phyloP scores from a whole-genome alignment of 768 basidiomycete species.

The Mycena leptocephala region DNA sequence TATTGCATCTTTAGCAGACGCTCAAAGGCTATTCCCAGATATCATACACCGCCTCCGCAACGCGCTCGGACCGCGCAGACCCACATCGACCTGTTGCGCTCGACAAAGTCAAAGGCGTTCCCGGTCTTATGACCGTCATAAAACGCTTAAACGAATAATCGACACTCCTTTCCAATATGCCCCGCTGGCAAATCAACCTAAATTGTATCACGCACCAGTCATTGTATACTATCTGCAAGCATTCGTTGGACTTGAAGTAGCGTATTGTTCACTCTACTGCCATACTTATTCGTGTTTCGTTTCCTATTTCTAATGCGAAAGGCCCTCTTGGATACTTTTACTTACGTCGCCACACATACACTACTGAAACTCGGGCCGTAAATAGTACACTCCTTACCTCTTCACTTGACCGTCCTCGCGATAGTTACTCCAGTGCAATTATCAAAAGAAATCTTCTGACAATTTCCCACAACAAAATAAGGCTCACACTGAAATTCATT shows the following conservation, averaged over 20 bases:
- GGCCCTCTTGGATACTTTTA: too few relatives aligned
- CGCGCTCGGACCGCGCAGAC: slow-evolving; percentile 67
- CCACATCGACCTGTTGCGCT: slow-evolving; percentile 76
- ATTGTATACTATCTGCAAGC: slow-evolving; percentile 24
- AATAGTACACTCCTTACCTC: too few relatives aligned
- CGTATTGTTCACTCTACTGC: background rate
- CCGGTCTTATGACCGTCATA: slow-evolving; percentile 85
- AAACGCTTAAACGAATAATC: slow-evolving; percentile 48
- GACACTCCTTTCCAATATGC: background rate
- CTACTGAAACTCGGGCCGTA: too few relatives aligned
- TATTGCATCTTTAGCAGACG: background rate
- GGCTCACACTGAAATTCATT: too few relatives aligned
- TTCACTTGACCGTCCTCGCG: too few relatives aligned
- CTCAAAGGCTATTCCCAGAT: slow-evolving; percentile 58
- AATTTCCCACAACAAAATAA: too few relatives aligned
- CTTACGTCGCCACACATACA: too few relatives aligned
- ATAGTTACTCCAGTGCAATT: too few relatives aligned
- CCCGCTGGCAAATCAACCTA: slow-evolving; percentile 31
- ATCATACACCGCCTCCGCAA: slow-evolving; percentile 73
- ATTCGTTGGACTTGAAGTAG: slow-evolving; percentile 4
- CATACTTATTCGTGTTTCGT: background rate
- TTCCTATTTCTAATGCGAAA: background rate
- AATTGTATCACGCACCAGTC: slow-evolving; percentile 30
- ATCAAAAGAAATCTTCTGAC: too few relatives aligned
- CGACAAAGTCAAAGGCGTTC: slow-evolving; percentile 72